Evolutionary conservation across 306 rosid genomes (phyloP).

Genomic region (Fagus crenata): DNA sequence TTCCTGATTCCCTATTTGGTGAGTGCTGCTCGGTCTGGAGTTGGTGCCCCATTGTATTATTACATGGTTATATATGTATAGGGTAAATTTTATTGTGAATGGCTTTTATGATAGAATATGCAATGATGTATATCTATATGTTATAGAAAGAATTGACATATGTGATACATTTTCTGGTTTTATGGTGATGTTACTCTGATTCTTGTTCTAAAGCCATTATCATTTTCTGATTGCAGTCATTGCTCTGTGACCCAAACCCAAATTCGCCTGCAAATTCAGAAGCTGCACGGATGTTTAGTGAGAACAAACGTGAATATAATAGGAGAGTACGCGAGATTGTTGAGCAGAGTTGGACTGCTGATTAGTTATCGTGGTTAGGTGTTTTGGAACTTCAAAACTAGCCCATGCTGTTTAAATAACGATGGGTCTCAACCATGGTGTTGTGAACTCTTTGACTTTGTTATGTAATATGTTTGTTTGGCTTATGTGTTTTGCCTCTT

Average conservation of each 20-base stretch:
- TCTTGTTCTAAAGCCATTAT: not conserved
- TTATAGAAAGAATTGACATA: not conserved
- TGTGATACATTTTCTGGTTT: conserved; percentile 1
- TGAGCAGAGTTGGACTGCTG: conserved; percentile 99
- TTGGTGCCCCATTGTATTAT: not conserved
- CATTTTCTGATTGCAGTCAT: conserved; percentile 66
- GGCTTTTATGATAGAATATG: conserved; percentile 3
- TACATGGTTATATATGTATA: not conserved
- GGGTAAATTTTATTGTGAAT: no score
- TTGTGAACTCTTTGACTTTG: conserved; percentile 35
- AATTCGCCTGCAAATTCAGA: conserved; percentile 98
- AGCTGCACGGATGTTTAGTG: conserved; percentile 96
- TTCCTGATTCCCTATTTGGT: not conserved
- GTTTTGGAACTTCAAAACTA: conserved; percentile 37
- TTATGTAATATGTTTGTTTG: conserved; percentile 51
- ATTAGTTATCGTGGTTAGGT: conserved; percentile 42
- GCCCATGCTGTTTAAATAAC: conserved; percentile 51
- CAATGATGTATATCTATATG: not conserved
- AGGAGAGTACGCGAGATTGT: conserved; percentile 85
- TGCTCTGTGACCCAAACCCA: conserved; percentile 96
- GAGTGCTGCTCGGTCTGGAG: conserved; percentile 6
- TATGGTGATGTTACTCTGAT: conserved; percentile 2
- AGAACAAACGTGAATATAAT: conserved; percentile 95
- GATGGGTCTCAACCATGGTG: conserved; percentile 42
- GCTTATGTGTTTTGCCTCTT: conserved; percentile 28